Evolutionary conservation across 345 rosid genomes (phyloP).

Genomic region (Populus nigra): DNA sequence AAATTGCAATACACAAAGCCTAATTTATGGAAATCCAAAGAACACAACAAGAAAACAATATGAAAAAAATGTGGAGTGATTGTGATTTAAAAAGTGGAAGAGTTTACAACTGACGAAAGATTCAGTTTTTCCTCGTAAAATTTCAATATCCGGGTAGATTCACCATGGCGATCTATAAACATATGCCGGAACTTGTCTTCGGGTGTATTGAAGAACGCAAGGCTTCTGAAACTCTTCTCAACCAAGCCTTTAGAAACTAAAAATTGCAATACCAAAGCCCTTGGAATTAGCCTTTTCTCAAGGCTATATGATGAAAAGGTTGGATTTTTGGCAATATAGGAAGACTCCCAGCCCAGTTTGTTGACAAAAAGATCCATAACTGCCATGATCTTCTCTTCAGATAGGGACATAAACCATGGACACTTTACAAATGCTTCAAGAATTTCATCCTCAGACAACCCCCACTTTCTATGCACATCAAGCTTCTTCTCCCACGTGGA

Average conservation of each 20-base stretch:
- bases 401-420: constrained; percentile 21
- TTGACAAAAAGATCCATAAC: constrained; percentile 28
- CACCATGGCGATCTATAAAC: no score
- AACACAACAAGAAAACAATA: not conserved
- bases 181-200: constrained; percentile 3
- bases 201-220: not conserved
- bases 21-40: not conserved
- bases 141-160: not conserved
- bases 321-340: constrained; percentile 8
- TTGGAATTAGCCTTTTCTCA: constrained; percentile 34
- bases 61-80: no score
- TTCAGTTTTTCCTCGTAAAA: no score
- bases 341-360: constrained; percentile 22
- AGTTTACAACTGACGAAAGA: no score
- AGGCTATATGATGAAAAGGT: constrained; percentile 14
- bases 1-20: not conserved
- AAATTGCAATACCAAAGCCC: constrained; percentile 23
- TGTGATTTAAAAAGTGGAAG: no score
- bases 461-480: constrained; percentile 10
- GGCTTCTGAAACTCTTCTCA: not conserved
- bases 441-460: constrained; percentile 27
- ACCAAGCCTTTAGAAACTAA: constrained; percentile 28
- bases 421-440: constrained; percentile 17
- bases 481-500: constrained; percentile 20
- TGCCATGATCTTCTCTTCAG: constrained; percentile 25